Percentiles rank a stretch among this genome's conserved stretches.
Conservation (phyloP, 305 asterid genomes). For the Fraxinus greggii region DNA sequence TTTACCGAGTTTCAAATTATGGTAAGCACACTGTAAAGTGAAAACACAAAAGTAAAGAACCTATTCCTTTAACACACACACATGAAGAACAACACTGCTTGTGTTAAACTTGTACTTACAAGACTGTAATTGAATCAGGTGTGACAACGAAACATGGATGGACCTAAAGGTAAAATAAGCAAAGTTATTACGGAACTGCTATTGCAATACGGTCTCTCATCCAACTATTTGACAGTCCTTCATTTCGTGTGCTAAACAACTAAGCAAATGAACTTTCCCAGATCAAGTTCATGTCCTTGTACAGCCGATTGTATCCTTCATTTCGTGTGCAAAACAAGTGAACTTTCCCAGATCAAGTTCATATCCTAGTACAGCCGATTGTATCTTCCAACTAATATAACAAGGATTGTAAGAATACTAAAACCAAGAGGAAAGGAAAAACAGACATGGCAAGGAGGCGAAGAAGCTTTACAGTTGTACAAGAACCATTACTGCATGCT, state of each 20-base stretch:
- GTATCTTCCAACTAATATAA: neutral
- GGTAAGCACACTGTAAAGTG: neutral
- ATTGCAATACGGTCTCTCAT: neutral
- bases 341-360: neutral
- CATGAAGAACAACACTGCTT: neutral
- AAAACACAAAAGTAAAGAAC: neutral
- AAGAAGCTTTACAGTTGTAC: neutral
- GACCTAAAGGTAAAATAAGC: neutral
- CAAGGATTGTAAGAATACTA: neutral
- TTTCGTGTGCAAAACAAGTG: neutral
- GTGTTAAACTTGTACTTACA: neutral
- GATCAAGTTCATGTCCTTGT: neutral
- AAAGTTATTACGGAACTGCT: neutral
- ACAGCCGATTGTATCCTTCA: neutral
- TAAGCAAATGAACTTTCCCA: neutral
- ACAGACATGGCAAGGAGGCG: neutral
- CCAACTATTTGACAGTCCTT: neutral
- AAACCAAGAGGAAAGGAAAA: neutral
- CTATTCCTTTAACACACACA: neutral
- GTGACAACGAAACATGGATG: neutral
- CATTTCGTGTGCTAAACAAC: neutral
- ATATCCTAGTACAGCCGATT: neutral
- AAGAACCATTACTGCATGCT: neutral
- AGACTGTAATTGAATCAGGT: neutral
- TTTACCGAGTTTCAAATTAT: neutral